Percentiles rank a stretch among this genome's conserved stretches.
Conservation (phyloP, 1,284 basidiomycete genomes). For the Ganoderma leucocontextum region DNA sequence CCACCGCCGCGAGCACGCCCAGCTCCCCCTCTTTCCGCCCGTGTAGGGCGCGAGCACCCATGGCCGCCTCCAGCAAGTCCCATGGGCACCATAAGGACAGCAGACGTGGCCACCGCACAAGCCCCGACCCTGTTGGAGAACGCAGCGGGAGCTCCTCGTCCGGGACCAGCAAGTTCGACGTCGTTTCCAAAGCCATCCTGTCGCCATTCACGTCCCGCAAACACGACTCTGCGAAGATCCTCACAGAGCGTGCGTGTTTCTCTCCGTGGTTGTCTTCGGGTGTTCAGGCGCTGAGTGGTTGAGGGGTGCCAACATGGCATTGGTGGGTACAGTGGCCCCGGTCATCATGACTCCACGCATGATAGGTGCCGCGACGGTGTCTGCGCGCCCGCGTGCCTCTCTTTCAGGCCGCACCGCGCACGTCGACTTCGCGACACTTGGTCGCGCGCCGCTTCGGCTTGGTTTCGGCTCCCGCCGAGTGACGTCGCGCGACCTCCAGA, state of each 20-base stretch:
- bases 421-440: conserved; percentile 76
- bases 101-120: conserved; percentile 44
- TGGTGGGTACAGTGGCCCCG: conserved; percentile 73
- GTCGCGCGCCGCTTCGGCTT: conserved; percentile 75
- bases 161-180: conserved; percentile 54
- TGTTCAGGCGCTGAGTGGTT: conserved; percentile 18
- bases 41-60: conserved; percentile 27
- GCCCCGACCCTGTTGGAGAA: conserved; percentile 46
- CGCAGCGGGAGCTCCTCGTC: conserved; percentile 35
- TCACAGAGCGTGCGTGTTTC: conserved; percentile 70
- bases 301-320: conserved; percentile 25
- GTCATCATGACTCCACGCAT: conserved; percentile 90
- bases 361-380: conserved; percentile 72
- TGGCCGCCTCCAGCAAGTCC: conserved; percentile 38
- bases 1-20: conserved; percentile 23
- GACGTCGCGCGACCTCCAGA: conserved; percentile 84
- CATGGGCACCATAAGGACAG: conserved; percentile 31
- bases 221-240: conserved; percentile 70
- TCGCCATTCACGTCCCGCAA: conserved; percentile 74
- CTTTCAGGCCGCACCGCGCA: conserved; percentile 49
- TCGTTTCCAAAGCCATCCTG: conserved; percentile 71
- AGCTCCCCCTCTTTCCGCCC: conserved; percentile 21
- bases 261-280: conserved; percentile 1
- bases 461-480: conserved; percentile 70
- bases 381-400: conserved; percentile 57